These are phyloP conservation scores for Phytophthora palmivora DNA, from an alignment of 352 stramenopile genomes.

Conservation along the genomic window DNA sequence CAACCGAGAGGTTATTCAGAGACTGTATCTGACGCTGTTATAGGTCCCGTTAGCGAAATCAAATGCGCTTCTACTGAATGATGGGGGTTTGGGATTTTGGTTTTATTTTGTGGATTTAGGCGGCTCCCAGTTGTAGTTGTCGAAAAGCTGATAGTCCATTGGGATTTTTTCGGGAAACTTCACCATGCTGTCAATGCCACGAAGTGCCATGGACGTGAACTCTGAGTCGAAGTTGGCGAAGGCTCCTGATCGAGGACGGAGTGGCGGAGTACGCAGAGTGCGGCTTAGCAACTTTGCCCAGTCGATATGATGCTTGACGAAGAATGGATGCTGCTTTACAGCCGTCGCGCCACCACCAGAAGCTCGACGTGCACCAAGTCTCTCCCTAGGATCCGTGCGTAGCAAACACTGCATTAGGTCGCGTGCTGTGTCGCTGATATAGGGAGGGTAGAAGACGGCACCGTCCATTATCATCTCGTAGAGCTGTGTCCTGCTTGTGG, in stretches of 20 bases:
- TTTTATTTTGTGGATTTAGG: constrained; percentile 38
- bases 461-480: constrained; percentile 70
- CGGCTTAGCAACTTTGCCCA: constrained; percentile 60
- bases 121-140: constrained; percentile 88
- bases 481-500: constrained; percentile 62
- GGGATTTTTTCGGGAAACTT: constrained; percentile 80
- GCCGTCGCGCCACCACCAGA: constrained; percentile 39
- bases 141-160: constrained; percentile 86
- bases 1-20: neutral
- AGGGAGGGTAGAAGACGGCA: constrained; percentile 54
- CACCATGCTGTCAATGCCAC: constrained; percentile 74
- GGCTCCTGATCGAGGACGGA: constrained; percentile 70
- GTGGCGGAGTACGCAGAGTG: constrained; percentile 52
- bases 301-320: constrained; percentile 66
- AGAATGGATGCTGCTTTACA: constrained; percentile 76
- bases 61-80: constrained; percentile 37
- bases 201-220: constrained; percentile 86
- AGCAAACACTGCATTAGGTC: constrained; percentile 66
- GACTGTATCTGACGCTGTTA: neutral
- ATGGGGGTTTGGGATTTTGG: constrained; percentile 14
- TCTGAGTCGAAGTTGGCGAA: constrained; percentile 89
- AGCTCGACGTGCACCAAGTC: constrained; percentile 55
- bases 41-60: constrained; percentile 29
- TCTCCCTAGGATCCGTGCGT: constrained; percentile 55
- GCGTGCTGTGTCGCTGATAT: constrained; percentile 54